These are phyloP conservation scores for Jamesozyma piceae DNA, from an alignment of 805 yeast genomes.

Conservation along the genomic window DNA sequence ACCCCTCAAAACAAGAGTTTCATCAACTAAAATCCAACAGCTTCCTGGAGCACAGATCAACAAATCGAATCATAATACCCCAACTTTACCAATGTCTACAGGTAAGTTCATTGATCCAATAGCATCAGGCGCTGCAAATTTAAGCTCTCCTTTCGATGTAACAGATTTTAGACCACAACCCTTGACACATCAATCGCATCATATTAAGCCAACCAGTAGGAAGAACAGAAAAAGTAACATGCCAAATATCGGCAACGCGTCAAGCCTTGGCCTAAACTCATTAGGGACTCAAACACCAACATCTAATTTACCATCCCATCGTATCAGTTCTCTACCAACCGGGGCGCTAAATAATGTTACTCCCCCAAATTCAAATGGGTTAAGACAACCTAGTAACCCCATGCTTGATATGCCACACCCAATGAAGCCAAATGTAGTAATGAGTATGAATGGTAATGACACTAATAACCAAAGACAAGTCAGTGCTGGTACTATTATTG, in stretches of 20 bases:
- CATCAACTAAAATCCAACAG: constrained; percentile 3
- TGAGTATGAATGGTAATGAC: constrained; percentile 2
- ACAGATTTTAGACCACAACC: constrained; percentile 4
- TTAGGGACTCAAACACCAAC: constrained; percentile 8
- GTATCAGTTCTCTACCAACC: constrained; percentile 6
- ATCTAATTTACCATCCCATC: not conserved
- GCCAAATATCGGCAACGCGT: constrained; percentile 24
- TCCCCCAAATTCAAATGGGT: not conserved
- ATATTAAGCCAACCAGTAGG: constrained; percentile 26
- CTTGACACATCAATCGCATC: constrained; percentile 6
- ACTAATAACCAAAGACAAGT: constrained; percentile 12
- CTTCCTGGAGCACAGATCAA: constrained; percentile 9
- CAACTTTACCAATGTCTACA: constrained; percentile 8
- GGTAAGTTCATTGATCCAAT: constrained; percentile 18
- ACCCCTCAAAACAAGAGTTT: constrained; percentile 1
- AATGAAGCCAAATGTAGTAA: not conserved
- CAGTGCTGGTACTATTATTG: constrained; percentile 13
- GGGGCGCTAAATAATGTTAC: not conserved
- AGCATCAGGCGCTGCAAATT: constrained; percentile 5
- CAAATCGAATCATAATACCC: constrained; percentile 6
- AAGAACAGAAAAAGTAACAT: constrained; percentile 27
- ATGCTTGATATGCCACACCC: constrained; percentile 9
- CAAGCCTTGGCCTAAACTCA: constrained; percentile 15
- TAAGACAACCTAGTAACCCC: constrained; percentile 1
- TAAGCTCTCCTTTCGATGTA: constrained; percentile 7